Evolutionary conservation across 305 asterid species (phyloP).

Genomic region (Striga hermonthica): DNA sequence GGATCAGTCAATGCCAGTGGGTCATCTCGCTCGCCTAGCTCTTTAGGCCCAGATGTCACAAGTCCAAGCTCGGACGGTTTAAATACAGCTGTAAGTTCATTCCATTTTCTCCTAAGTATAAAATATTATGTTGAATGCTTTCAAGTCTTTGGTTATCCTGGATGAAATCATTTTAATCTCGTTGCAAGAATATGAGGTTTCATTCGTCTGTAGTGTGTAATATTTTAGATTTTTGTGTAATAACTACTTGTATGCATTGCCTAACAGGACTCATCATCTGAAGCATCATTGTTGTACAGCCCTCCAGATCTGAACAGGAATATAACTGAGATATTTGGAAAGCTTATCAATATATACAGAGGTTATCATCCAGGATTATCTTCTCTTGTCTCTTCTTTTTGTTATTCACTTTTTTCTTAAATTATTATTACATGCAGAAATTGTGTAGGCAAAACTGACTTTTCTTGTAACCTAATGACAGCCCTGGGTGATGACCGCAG

Average conservation of each 20-base stretch:
- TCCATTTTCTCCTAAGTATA: constrained; percentile 16
- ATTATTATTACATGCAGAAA: constrained; percentile 6
- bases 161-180: not conserved
- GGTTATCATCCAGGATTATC: constrained; percentile 43
- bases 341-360: constrained; percentile 85
- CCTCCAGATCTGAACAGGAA: constrained; percentile 90
- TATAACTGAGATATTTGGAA: constrained; percentile 69
- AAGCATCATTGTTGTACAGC: constrained; percentile 56
- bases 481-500: constrained; percentile 94
- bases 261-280: constrained; percentile 55
- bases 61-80: constrained; percentile 40
- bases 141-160: constrained; percentile 11
- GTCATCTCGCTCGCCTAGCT: constrained; percentile 27
- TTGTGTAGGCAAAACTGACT: constrained; percentile 32
- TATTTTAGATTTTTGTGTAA: constrained; percentile 18
- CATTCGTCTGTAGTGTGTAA: not conserved
- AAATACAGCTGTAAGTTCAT: constrained; percentile 44
- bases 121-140: constrained; percentile 12
- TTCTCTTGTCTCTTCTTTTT: constrained; percentile 8
- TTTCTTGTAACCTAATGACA: constrained; percentile 34
- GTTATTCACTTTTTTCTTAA: too few species aligned
- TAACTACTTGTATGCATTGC: constrained; percentile 21
- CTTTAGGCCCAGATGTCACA: constrained; percentile 50
- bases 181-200: not conserved
- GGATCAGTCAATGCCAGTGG: constrained; percentile 11